These are phyloP conservation scores for Rhizophlyctis rosea DNA, from an alignment of 192 early-diverging fungal genomes.

Conservation along the genomic window DNA sequence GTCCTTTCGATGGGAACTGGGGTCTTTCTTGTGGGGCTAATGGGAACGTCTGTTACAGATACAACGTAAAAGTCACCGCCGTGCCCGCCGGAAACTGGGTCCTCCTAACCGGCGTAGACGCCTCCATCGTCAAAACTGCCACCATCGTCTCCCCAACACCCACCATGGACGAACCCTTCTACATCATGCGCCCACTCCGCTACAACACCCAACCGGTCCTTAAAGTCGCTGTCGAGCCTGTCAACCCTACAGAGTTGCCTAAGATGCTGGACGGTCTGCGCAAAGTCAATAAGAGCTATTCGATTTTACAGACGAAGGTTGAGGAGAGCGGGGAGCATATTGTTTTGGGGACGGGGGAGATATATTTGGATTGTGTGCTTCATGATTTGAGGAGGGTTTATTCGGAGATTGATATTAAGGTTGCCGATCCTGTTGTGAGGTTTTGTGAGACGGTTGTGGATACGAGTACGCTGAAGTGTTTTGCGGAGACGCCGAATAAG, in stretches of 20 bases:
- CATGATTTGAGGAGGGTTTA: slow-evolving; percentile 93
- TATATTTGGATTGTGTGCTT: slow-evolving; percentile 94
- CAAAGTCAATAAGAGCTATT: slow-evolving; percentile 94
- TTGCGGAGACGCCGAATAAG: slow-evolving; percentile 98
- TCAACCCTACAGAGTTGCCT: slow-evolving; percentile 95
- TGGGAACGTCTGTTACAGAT: slow-evolving; percentile 41
- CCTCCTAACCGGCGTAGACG: slow-evolving; percentile 86
- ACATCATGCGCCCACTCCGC: slow-evolving; percentile 81
- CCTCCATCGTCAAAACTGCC: slow-evolving; percentile 90
- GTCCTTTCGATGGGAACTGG: slow-evolving; percentile 52
- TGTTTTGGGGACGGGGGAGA: slow-evolving; percentile 88
- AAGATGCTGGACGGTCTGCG: slow-evolving; percentile 97
- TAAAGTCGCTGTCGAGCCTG: slow-evolving; percentile 95
- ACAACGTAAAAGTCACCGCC: slow-evolving; percentile 76
- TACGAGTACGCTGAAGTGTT: slow-evolving; percentile 90
- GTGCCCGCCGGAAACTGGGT: slow-evolving; percentile 88
- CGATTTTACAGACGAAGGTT: slow-evolving; percentile 82
- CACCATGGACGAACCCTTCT: slow-evolving; percentile 62
- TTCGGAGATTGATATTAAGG: slow-evolving; percentile 95
- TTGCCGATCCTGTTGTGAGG: slow-evolving; percentile 93
- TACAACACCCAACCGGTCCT: slow-evolving; percentile 81
- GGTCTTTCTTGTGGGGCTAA: background rate
- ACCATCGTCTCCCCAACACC: slow-evolving; percentile 74
- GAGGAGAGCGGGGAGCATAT: slow-evolving; percentile 99
- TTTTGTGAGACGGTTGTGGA: slow-evolving; percentile 96